A percentile compares a stretch with the other conserved stretches of the same genome.
These are phyloP conservation scores for Arthroderma sp. DNA, from an alignment of 2,329 filamentous ascomycete species.

Conservation along the genomic window DNA sequence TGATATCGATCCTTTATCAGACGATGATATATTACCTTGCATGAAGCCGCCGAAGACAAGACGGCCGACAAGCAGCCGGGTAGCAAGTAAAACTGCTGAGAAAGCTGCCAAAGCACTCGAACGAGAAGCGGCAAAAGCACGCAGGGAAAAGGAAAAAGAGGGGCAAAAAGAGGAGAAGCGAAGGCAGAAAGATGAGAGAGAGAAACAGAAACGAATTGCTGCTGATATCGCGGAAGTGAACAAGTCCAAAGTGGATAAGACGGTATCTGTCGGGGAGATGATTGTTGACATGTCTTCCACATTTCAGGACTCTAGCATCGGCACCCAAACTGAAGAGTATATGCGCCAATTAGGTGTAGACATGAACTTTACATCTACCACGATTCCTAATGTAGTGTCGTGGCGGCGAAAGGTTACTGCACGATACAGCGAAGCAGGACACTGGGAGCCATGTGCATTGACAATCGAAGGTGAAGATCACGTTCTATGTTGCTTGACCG, in stretches of 20 bases:
- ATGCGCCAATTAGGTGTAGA: slow-evolving; percentile 35
- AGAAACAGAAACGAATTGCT: slow-evolving; percentile 50
- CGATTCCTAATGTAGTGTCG: slow-evolving; percentile 44
- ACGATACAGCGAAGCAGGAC: slow-evolving; percentile 47
- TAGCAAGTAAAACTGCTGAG: slow-evolving; percentile 18
- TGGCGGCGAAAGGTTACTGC: slow-evolving; percentile 60
- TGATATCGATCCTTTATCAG: neutral
- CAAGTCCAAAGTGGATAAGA: slow-evolving; percentile 60
- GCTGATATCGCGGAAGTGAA: slow-evolving; percentile 61
- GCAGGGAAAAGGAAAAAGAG: slow-evolving; percentile 45
- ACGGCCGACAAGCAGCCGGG: slow-evolving; percentile 25
- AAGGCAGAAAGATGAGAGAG: slow-evolving; percentile 43
- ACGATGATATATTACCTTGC: neutral
- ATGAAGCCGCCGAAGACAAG: neutral
- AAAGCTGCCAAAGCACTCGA: slow-evolving; percentile 42
- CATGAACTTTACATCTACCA: slow-evolving; percentile 27
- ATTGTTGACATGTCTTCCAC: slow-evolving; percentile 55
- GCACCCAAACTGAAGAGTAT: slow-evolving; percentile 33
- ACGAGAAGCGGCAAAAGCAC: slow-evolving; percentile 38
- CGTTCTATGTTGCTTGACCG: slow-evolving; percentile 49
- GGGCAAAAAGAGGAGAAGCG: slow-evolving; percentile 41
- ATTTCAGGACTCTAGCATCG: slow-evolving; percentile 38
- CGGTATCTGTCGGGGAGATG: slow-evolving; percentile 63
- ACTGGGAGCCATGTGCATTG: slow-evolving; percentile 52
- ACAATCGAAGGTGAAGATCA: slow-evolving; percentile 46